phyloP scores from a whole-genome alignment of 176 grass and related monocot genomes.

The Oryza australiensis region DNA sequence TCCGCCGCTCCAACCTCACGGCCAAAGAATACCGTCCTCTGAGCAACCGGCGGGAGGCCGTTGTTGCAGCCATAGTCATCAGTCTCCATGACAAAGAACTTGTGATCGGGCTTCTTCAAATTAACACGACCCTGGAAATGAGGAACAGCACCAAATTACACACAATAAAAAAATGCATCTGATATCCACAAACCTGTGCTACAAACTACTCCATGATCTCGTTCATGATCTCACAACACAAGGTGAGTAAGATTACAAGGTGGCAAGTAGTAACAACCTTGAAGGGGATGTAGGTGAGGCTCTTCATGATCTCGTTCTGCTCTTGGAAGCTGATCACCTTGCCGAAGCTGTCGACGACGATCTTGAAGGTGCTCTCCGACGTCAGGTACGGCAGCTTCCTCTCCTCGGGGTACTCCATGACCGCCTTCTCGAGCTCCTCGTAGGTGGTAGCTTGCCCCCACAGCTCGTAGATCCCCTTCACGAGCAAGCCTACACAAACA shows the following conservation, averaged over 20 bases:
- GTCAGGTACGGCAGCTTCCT: conserved; percentile 77
- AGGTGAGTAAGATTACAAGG: not conserved
- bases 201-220: too few relatives aligned
- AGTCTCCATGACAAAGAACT: conserved; percentile 89
- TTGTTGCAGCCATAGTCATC: conserved; percentile 88
- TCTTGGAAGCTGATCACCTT: conserved; percentile 86
- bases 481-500: conserved; percentile 54
- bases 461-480: conserved; percentile 93
- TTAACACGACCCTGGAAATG: conserved; percentile 76
- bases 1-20: conserved; percentile 84
- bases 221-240: too few relatives aligned
- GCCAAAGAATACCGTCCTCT: conserved; percentile 84
- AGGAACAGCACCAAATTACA: not conserved
- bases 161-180: not conserved
- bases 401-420: conserved; percentile 73
- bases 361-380: conserved; percentile 78
- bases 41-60: conserved; percentile 78
- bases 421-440: conserved; percentile 72
- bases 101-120: conserved; percentile 77
- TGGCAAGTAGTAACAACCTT: conserved; percentile 32
- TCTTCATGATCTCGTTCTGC: conserved; percentile 78
- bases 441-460: conserved; percentile 85
- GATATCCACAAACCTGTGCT: not conserved
- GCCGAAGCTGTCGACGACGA: conserved; percentile 78
- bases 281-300: conserved; percentile 86